Evolutionary conservation across 1,139 yeast species (phyloP).

Genomic region (Yamadazyma jaroonii): DNA sequence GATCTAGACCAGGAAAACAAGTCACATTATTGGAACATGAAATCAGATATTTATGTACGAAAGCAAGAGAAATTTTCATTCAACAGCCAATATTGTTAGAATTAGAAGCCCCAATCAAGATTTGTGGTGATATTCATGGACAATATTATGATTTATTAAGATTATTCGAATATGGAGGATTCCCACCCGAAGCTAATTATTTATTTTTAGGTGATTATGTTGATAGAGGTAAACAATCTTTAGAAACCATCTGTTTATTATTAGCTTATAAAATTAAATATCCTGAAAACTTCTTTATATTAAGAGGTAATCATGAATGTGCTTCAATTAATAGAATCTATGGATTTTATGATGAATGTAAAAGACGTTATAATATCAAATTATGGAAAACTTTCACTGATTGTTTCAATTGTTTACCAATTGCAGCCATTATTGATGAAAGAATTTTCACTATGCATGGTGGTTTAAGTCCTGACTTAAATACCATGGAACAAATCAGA

Average conservation of each 20-base stretch:
- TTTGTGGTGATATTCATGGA: constrained; percentile 95
- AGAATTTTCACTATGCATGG: constrained; percentile 99
- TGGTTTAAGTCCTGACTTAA: constrained; percentile 94
- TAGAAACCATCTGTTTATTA: constrained; percentile 89
- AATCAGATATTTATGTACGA: constrained; percentile 92
- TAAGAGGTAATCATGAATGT: constrained; percentile 97
- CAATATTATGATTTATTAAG: constrained; percentile 95
- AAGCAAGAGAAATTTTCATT: constrained; percentile 95
- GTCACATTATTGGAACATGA: constrained; percentile 92
- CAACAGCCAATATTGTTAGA: constrained; percentile 95
- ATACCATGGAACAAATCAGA: constrained; percentile 96
- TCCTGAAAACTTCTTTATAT: constrained; percentile 93
- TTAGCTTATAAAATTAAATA: constrained; percentile 95
- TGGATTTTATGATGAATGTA: constrained; percentile 96
- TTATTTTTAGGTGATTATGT: constrained; percentile 95
- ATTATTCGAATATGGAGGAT: constrained; percentile 95
- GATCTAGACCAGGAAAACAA: constrained; percentile 97
- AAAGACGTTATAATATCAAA: constrained; percentile 94
- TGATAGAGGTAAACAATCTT: constrained; percentile 95
- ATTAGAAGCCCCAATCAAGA: constrained; percentile 95
- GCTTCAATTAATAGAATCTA: constrained; percentile 96
- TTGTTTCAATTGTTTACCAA: constrained; percentile 96
- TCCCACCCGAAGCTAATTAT: constrained; percentile 98
- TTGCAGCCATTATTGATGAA: constrained; percentile 96
- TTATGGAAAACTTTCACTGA: constrained; percentile 98